Conservation (phyloP, 345 rosid genomes). For the Camelina sativa region DNA sequence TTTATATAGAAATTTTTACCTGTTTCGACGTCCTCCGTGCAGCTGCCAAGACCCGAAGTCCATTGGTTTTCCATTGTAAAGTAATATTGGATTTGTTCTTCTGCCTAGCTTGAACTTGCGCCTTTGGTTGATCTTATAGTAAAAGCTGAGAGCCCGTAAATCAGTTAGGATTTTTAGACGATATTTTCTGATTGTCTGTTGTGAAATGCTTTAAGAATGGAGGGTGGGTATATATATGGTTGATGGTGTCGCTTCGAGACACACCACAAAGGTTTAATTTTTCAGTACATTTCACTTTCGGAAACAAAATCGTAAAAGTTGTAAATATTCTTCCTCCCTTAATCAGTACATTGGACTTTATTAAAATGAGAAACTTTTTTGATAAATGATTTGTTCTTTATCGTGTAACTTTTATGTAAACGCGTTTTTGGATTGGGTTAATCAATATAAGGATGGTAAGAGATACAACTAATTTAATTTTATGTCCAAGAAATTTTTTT, state of each 20-base stretch:
- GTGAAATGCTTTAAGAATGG: not conserved
- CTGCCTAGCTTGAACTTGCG: not conserved
- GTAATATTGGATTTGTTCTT: not conserved
- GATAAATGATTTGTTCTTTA: not conserved
- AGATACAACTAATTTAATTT: no score
- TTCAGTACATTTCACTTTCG: not conserved
- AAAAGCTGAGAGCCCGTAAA: no score
- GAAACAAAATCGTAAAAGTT: not conserved
- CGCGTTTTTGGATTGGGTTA: no score
- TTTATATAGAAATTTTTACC: not conserved
- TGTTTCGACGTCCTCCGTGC: slow-evolving; percentile 33
- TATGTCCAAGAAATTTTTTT: no score
- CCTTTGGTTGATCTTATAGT: no score
- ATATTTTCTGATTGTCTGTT: not conserved
- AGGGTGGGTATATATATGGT: not conserved
- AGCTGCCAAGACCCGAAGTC: slow-evolving; percentile 40
- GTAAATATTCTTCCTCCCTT: not conserved
- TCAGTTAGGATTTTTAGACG: not conserved
- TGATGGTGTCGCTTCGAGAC: not conserved
- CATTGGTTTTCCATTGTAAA: slow-evolving; percentile 35
- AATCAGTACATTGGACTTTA: not conserved
- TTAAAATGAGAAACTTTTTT: not conserved
- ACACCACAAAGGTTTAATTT: not conserved
- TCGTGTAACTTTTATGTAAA: no score
- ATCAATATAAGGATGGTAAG: no score